Percentiles rank a stretch among this genome's conserved stretches.
phyloP scores from a whole-genome alignment of 768 basidiomycete genomes.

The Russula sp. region DNA sequence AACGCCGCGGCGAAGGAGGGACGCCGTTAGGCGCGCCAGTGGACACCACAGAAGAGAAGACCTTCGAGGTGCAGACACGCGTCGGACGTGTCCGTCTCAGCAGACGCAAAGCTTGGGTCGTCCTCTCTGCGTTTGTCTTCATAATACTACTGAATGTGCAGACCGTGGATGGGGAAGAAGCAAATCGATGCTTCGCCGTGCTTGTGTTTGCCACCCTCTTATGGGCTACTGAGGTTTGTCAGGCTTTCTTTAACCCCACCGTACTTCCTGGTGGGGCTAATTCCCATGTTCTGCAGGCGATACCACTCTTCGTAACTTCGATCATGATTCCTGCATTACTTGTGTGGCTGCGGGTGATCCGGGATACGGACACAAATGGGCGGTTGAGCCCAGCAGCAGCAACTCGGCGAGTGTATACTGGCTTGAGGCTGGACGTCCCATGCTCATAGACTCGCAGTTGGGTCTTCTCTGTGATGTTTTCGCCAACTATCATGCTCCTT shows the following conservation, averaged over 20 bases:
- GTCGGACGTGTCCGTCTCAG: conserved; percentile 63
- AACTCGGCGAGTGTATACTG: conserved; percentile 57
- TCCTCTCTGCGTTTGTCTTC: conserved; percentile 55
- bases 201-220: conserved; percentile 85
- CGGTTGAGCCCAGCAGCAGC: conserved; percentile 60
- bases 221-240: conserved; percentile 90
- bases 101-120: conserved; percentile 50
- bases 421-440: neutral
- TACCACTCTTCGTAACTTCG: conserved; percentile 96
- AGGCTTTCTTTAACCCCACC: neutral
- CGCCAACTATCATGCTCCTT: conserved; percentile 96
- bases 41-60: conserved; percentile 37
- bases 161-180: conserved; percentile 56
- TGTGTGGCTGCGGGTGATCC: conserved; percentile 77
- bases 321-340: conserved; percentile 82
- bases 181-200: conserved; percentile 88
- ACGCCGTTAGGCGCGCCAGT: conserved; percentile 27
- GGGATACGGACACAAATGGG: conserved; percentile 46
- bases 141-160: conserved; percentile 52
- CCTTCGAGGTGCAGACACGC: conserved; percentile 51
- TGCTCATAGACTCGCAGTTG: conserved; percentile 43
- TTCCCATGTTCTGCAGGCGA: conserved; percentile 52
- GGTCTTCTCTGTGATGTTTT: conserved; percentile 94
- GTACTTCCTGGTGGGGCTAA: neutral
- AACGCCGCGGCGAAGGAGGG: conserved; percentile 55